A percentile compares a stretch with the other conserved stretches of the same genome.
These are phyloP conservation scores for Aspergillus olivimuriae DNA, from an alignment of 495 filamentous ascomycete genomes.

Conservation along the genomic window DNA sequence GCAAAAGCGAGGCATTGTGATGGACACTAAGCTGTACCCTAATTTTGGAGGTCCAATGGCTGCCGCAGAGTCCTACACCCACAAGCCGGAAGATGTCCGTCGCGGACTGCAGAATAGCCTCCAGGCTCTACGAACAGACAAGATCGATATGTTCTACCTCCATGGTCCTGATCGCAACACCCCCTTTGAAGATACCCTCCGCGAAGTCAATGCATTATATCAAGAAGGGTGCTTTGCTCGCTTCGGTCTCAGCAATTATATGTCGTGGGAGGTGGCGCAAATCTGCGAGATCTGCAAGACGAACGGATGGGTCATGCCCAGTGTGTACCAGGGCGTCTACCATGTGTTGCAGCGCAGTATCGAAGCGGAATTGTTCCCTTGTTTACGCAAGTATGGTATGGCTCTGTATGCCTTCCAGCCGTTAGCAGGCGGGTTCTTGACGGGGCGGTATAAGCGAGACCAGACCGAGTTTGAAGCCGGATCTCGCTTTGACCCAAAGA, in stretches of 20 bases:
- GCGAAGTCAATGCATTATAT: constrained; percentile 33
- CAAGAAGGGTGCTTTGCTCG: constrained; percentile 31
- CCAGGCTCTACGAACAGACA: constrained; percentile 17
- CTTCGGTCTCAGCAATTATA: constrained; percentile 44
- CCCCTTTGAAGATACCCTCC: constrained; percentile 35
- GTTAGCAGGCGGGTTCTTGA: constrained; percentile 45
- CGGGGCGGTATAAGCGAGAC: constrained; percentile 19
- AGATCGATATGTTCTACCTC: constrained; percentile 41
- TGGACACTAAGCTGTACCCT: constrained; percentile 50
- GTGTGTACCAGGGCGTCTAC: constrained; percentile 46
- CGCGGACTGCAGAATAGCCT: constrained; percentile 33
- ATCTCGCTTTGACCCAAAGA: constrained; percentile 30
- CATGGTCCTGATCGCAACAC: constrained; percentile 37
- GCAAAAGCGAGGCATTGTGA: constrained; percentile 48
- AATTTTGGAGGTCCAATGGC: constrained; percentile 8
- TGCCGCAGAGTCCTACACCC: constrained; percentile 13
- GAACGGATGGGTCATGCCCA: constrained; percentile 37
- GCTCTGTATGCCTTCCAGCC: constrained; percentile 44
- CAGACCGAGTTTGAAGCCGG: constrained; percentile 30
- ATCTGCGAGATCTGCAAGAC: constrained; percentile 34
- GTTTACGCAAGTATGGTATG: constrained; percentile 39
- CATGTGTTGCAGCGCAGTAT: constrained; percentile 30
- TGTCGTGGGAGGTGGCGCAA: constrained; percentile 36
- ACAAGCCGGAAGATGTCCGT: constrained; percentile 29
- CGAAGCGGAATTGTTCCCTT: constrained; percentile 40